Base-by-base conservation (phyloP, 257 asterid genomes). In the Asclepias syriaca region DNA sequence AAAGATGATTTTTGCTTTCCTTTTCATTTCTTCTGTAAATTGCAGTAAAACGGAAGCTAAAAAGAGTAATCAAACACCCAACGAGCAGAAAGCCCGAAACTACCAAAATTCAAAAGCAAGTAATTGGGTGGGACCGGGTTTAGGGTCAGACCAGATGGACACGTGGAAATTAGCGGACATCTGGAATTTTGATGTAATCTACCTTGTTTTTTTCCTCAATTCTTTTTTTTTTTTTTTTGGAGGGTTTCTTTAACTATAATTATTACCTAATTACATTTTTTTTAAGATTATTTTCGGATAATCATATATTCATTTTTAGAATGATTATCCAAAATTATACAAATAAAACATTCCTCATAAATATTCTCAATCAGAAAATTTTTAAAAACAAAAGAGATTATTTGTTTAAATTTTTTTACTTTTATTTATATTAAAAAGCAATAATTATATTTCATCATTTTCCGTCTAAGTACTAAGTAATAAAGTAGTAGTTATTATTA, bases 41-140 rank as follows among this genome's bases (percentile, higher is more conserved):
- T 77, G 86, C 73, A 70, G 85, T 81, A 64, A 83, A 82, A 72
- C 68, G 66, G 67, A 86, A 80, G 85, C 74, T 58, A 82, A 74
- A 74, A 74, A 75, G 77, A 67, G 72, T 50, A 60, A 34, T 34
- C 39, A 34, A 39, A 60, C 24, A 24, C 22, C 63, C 13, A 55
- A 34, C 10, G 37, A 32, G 66, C 21, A 45, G 69, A 15, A 57
- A 66, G 56, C 67, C 19, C 66, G 80, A 34, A 77, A 61, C 79
- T 81, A 70, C 90, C 85, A 81, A 78, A 77, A 84, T 84, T 78
- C 87, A 79, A 82, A 82, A 75, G 75, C 21, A 69, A 65, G 34
- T 39, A 68, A 37, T 45, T 56, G n/a, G 40, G 68, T 71, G 78
- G 78, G 65, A 37, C 54, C 39, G 34, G 2, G 16, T 34, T 34